Base-by-base conservation (phyloP, 2,329 filamentous ascomycete genomes). In the Pseudogymnoascus sp. region DNA sequence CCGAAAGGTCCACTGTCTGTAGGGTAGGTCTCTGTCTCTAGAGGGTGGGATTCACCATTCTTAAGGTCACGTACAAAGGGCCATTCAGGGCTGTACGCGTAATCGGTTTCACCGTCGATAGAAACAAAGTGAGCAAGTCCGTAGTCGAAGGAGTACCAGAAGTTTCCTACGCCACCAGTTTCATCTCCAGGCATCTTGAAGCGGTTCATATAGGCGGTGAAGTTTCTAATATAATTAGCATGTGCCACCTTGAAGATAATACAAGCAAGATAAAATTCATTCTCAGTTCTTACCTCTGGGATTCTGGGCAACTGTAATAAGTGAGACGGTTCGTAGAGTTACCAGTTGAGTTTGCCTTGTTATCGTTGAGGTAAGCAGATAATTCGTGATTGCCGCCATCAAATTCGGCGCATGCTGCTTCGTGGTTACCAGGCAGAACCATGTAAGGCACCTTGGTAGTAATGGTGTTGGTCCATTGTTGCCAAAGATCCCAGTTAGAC, bases 81-180 rank as follows among this genome's bases (percentile, higher is more conserved):
- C 69, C 69, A 79, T 59, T 77, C 74, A 6, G 80, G 80, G 64
- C 75, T 78, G 69, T 79, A 73, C 56, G 79, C 75, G 66, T 77
- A 82, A 69, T 82, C 80, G 38, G 80, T 82, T 69, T 82, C 80
- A 16, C 73, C 75, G 59, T 82, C 73, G 28, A 82, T 70, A 16
- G 76, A 72, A 65, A 82, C 71, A 64, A 82, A 82, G 68, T 82
- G 80, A 1, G 77, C 80, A n/a, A 81, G 72, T 23, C 80, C 80
- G 66, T 82, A 82, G 72, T 82, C 79, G 67, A 82, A 82, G 1
- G 77, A 80, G 71, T 82, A 82, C 80, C 80, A 82, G 68, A 82
- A 79, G 74, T 81, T 82, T 61, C 77, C 74, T 8, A 81, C 78
- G 36, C 80, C 80, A 3, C 77, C 77, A 8, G 74, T 75, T 66